A percentile compares a stretch with the other conserved stretches of the same genome.
These are phyloP conservation scores for Globisporangium parvum DNA, from an alignment of 352 stramenopile genomes.

Conservation along the genomic window DNA sequence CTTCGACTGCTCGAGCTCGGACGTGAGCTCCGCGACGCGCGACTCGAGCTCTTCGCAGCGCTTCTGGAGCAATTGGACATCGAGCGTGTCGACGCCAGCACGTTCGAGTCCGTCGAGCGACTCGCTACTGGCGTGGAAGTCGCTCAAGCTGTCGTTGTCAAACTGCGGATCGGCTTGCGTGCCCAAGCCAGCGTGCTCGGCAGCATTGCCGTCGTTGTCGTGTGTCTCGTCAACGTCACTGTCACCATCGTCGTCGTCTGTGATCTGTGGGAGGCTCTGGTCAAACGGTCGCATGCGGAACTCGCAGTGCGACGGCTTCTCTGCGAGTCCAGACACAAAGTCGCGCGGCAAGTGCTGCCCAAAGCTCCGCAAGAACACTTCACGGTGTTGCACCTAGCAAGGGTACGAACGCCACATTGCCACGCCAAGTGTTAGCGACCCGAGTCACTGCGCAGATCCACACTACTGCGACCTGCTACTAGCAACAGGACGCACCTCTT, in stretches of 20 bases:
- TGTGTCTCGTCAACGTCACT: conserved; percentile 18
- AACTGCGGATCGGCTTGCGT: conserved; percentile 10
- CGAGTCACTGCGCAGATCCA: background rate
- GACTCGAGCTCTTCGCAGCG: conserved; percentile 69
- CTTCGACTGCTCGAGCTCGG: conserved; percentile 66
- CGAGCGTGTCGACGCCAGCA: conserved; percentile 17
- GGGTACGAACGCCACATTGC: too few species aligned
- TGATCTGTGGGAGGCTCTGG: conserved; percentile 14
- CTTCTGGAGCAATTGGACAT: conserved; percentile 54
- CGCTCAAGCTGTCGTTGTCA: conserved; percentile 10
- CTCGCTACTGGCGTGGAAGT: conserved; percentile 24
- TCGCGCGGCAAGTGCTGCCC: conserved; percentile 79
- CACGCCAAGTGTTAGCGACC: background rate
- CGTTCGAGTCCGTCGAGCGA: conserved; percentile 11
- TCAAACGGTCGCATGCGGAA: conserved; percentile 86
- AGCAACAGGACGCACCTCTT: conserved; percentile 38
- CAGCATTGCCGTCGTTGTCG: conserved; percentile 19
- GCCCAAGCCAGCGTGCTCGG: background rate
- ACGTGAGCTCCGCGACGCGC: conserved; percentile 50
- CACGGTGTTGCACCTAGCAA: conserved; percentile 62
- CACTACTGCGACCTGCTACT: background rate
- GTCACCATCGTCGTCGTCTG: conserved; percentile 1
- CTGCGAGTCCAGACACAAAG: conserved; percentile 72
- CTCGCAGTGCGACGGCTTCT: conserved; percentile 86
- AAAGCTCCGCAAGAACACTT: conserved; percentile 68